phyloP scores from a whole-genome alignment of 768 basidiomycete genomes.

The Tulasnella sp. region DNA sequence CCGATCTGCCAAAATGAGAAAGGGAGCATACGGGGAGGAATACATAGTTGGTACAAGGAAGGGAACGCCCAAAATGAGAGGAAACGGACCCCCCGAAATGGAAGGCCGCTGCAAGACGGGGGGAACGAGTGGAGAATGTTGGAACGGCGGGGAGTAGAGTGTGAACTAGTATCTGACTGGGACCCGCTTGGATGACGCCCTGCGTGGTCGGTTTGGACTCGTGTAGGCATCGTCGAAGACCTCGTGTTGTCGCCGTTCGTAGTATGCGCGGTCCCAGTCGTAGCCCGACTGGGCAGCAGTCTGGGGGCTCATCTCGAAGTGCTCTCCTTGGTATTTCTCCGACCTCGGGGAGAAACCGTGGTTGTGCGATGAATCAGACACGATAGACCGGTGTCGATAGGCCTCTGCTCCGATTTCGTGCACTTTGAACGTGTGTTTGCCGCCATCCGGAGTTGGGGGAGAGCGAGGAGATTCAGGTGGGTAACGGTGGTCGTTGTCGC shows the following conservation, averaged over 20 bases:
- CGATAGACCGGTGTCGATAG: slow-evolving; percentile 10
- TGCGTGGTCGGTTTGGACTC: neutral
- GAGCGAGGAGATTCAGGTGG: neutral
- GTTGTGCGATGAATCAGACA: neutral
- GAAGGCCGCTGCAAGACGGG: neutral
- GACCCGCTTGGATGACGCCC: neutral
- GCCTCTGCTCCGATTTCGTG: slow-evolving; percentile 16
- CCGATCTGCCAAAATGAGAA: neutral
- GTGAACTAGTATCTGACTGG: neutral
- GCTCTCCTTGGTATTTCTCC: slow-evolving; percentile 20
- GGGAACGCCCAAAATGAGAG: neutral
- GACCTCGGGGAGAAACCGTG: slow-evolving; percentile 9
- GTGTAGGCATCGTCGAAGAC: neutral
- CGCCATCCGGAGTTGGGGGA: neutral
- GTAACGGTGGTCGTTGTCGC: neutral
- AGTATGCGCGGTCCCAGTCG: slow-evolving; percentile 22
- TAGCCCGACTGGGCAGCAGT: neutral
- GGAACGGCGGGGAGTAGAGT: neutral
- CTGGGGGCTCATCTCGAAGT: slow-evolving; percentile 24
- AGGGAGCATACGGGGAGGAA: slow-evolving; percentile 7
- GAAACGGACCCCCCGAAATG: neutral
- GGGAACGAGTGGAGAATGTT: neutral
- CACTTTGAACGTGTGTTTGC: neutral
- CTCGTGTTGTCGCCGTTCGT: neutral
- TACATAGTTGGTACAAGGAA: neutral